A percentile compares a stretch with the other conserved stretches of the same genome.
phyloP scores from a whole-genome alignment of 1,139 yeast genomes.

The Trichomonascaceae sp. region DNA sequence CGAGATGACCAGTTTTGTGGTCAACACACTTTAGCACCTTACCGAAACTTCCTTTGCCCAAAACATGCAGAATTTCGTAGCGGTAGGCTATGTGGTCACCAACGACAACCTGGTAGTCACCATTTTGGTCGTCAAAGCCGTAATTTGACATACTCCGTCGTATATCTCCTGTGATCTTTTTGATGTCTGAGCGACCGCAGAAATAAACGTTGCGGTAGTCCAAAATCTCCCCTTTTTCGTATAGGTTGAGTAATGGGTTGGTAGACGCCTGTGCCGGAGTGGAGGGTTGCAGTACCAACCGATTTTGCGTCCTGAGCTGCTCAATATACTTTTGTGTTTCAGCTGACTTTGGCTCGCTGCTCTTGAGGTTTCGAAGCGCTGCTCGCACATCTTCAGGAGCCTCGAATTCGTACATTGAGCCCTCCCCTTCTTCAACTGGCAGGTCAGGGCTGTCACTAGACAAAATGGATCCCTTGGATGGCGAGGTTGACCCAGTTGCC shows the following conservation, averaged over 20 bases:
- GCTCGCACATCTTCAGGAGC: constrained; percentile 8
- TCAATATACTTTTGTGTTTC: constrained; percentile 1
- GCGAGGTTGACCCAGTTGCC: too few relatives aligned
- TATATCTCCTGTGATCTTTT: constrained; percentile 30
- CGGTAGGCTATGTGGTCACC: constrained; percentile 72
- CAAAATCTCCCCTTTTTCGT: constrained; percentile 41
- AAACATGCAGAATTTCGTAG: constrained; percentile 43
- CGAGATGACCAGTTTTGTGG: constrained; percentile 42
- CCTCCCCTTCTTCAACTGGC: too few relatives aligned
- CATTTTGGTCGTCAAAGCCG: constrained; percentile 62
- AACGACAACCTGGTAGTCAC: constrained; percentile 43
- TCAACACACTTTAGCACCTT: constrained; percentile 61
- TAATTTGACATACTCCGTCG: constrained; percentile 32
- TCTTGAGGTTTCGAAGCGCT: constrained; percentile 10
- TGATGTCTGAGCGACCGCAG: constrained; percentile 26
- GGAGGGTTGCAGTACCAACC: constrained; percentile 10
- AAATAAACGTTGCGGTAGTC: constrained; percentile 30
- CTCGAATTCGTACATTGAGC: too few relatives aligned
- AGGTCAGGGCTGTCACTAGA: too few relatives aligned
- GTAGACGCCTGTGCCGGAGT: constrained; percentile 18
- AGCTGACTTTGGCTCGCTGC: constrained; percentile 7
- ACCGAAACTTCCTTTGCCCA: constrained; percentile 83
- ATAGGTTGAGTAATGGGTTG: constrained; percentile 18
- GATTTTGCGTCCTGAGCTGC: constrained; percentile 6
- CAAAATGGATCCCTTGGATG: too few relatives aligned